Percentiles rank a stretch among this genome's conserved stretches.
Evolutionary conservation across 148 eudicot genomes (phyloP).

Genomic region (Amaranthus palmeri): DNA sequence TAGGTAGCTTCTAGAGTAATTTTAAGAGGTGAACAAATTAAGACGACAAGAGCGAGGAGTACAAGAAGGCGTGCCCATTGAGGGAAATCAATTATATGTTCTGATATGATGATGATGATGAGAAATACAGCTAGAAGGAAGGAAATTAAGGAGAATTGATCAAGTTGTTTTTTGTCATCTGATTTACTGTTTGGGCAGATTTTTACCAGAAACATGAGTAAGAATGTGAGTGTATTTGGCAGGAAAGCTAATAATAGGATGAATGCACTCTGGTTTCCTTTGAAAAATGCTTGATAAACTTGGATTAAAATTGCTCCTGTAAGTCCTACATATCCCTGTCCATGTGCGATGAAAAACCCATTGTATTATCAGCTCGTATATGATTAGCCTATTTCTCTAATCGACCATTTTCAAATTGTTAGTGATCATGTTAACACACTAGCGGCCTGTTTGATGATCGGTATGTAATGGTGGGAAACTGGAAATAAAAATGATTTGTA

Average conservation of each 20-base stretch:
- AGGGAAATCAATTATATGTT: constrained; percentile 43
- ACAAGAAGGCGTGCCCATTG: constrained; percentile 34
- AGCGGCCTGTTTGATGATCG: no score
- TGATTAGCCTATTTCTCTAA: no score
- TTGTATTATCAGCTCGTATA: constrained; percentile 28
- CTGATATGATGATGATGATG: constrained; percentile 47
- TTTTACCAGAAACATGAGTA: constrained; percentile 56
- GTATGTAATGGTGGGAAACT: neutral
- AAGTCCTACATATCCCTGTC: constrained; percentile 78
- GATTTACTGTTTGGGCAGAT: constrained; percentile 23
- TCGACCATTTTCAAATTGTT: constrained; percentile 13
- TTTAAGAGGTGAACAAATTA: constrained; percentile 42
- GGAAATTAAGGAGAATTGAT: constrained; percentile 52
- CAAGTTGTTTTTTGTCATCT: constrained; percentile 51
- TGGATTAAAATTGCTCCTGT: constrained; percentile 79
- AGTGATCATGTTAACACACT: no score
- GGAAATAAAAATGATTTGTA: neutral
- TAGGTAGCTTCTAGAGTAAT: constrained; percentile 40
- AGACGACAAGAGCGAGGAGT: constrained; percentile 30
- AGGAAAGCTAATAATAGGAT: constrained; percentile 64
- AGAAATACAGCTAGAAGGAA: constrained; percentile 53
- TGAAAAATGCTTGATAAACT: constrained; percentile 53
- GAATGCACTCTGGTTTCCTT: constrained; percentile 49
- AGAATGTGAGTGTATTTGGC: constrained; percentile 44
- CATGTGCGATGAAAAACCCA: constrained; percentile 50